A percentile compares a stretch with the other conserved stretches of the same genome.
These are phyloP conservation scores for Castanospermum australe DNA, from an alignment of 306 rosid species.

Conservation along the genomic window DNA sequence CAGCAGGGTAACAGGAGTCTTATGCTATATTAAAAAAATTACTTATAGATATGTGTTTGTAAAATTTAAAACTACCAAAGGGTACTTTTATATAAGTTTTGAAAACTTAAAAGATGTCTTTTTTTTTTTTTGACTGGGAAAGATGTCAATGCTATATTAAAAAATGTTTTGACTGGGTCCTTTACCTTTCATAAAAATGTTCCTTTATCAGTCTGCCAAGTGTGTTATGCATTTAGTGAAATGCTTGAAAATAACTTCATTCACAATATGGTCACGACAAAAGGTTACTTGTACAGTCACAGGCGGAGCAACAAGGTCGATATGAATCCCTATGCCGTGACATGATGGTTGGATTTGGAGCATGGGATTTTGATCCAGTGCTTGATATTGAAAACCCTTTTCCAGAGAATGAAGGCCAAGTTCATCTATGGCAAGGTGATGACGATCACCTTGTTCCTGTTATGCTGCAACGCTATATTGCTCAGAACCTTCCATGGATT, in stretches of 20 bases:
- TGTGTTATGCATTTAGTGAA: no score
- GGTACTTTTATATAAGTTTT: no score
- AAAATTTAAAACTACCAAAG: no score
- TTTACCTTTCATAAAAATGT: no score
- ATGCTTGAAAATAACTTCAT: background rate
- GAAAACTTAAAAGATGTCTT: no score
- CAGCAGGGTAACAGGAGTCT: no score
- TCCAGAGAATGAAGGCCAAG: slow-evolving; percentile 36
- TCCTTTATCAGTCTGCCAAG: background rate
- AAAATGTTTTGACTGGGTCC: no score
- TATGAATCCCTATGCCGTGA: slow-evolving; percentile 56
- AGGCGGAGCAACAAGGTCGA: slow-evolving; percentile 52
- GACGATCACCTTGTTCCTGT: slow-evolving; percentile 49
- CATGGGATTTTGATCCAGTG: slow-evolving; percentile 67
- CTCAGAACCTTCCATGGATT: slow-evolving; percentile 61
- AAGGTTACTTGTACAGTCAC: slow-evolving; percentile 24
- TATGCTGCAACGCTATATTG: slow-evolving; percentile 46
- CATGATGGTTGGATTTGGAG: slow-evolving; percentile 52
- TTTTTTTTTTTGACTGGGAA: no score
- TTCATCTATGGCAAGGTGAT: slow-evolving; percentile 78
- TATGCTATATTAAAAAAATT: no score
- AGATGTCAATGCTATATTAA: no score
- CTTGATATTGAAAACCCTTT: slow-evolving; percentile 55
- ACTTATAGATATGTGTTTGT: no score
- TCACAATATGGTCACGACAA: background rate